Evolutionary conservation across 176 grass and related monocot genomes (phyloP).

Genomic region (Miscanthus lutarioriparius): DNA sequence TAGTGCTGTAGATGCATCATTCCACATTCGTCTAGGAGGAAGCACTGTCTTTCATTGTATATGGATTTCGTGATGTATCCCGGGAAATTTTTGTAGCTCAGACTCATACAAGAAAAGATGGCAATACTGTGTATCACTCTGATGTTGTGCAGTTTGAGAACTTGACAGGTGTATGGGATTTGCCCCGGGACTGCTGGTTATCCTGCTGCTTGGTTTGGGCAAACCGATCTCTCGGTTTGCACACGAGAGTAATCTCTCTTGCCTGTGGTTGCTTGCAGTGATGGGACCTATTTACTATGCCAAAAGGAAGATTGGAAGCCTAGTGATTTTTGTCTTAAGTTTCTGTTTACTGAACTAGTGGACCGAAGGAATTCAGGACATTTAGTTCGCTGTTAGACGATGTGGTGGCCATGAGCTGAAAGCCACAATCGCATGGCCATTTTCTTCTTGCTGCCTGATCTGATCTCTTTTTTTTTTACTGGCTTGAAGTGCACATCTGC

Average conservation of each 20-base stretch:
- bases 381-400: no score
- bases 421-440: background rate
- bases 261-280: background rate
- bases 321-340: background rate
- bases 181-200: background rate
- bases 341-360: background rate
- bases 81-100: background rate
- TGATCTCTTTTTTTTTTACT: no score
- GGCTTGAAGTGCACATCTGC: background rate
- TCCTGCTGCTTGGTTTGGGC: background rate
- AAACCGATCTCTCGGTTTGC: background rate
- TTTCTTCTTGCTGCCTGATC: background rate
- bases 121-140: background rate
- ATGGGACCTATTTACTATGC: no score
- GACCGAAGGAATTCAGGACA: no score
- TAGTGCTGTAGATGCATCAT: constrained; percentile 31
- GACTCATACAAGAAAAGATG: background rate
- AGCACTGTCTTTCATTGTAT: constrained; percentile 4
- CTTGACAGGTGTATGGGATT: background rate
- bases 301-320: background rate
- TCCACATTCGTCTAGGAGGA: constrained; percentile 31
- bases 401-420: background rate
- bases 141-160: background rate
- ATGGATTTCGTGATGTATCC: background rate
- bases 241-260: background rate